A percentile compares a stretch with the other conserved stretches of the same genome.
phyloP scores from a whole-genome alignment of 306 rosid species.

The Pyrus pyrifolia region DNA sequence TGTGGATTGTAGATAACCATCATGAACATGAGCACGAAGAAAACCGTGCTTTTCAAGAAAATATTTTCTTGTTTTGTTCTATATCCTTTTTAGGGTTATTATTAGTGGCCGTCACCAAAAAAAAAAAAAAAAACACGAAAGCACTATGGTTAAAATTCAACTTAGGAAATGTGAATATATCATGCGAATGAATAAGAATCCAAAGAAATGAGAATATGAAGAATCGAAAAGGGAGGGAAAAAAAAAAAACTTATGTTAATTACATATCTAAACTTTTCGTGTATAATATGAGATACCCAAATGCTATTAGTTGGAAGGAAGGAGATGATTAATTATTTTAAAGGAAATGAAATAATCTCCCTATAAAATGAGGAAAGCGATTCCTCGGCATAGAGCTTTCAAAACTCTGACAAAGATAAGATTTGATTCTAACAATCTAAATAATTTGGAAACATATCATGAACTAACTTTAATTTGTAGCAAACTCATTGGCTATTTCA shows the following conservation, averaged over 20 bases:
- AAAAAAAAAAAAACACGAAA: not conserved
- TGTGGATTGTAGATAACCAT: not conserved
- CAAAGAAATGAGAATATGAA: not conserved
- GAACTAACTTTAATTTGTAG: not conserved
- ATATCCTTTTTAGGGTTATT: not conserved
- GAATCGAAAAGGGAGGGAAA: not conserved
- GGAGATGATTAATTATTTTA: not conserved
- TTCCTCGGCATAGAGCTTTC: not conserved
- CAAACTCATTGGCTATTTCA: not conserved
- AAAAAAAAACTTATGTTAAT: not conserved
- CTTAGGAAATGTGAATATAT: not conserved
- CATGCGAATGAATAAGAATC: not conserved
- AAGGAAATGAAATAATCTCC: no score
- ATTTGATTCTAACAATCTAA: not conserved
- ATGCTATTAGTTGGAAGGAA: not conserved
- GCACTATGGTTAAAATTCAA: not conserved
- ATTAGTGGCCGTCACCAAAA: not conserved
- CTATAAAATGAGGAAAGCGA: not conserved
- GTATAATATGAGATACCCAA: no score
- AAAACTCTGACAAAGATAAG: not conserved
- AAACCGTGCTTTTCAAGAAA: not conserved
- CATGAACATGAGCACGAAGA: not conserved
- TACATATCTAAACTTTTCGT: not conserved
- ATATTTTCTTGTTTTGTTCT: not conserved
- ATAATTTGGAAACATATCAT: not conserved